phyloP scores from a whole-genome alignment of 148 eudicot species.

The Vaccinium macrocarpon region DNA sequence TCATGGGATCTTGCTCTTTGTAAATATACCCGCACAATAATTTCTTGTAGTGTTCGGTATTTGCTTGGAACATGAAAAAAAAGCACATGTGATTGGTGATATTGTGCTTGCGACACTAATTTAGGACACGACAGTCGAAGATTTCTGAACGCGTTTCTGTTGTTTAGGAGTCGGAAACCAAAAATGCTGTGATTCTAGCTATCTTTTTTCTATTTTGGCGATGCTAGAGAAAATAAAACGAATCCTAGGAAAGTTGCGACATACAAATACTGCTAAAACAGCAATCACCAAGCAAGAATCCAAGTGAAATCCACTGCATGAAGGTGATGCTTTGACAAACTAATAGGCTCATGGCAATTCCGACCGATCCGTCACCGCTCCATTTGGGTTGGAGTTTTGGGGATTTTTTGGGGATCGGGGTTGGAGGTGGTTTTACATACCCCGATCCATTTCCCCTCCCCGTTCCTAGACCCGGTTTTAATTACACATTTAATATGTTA shows the following conservation, averaged over 20 bases:
- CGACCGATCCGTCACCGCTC: too few relatives aligned
- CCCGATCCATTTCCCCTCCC: too few relatives aligned
- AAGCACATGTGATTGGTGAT: not conserved
- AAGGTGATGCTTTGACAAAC: not conserved
- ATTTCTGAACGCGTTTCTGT: not conserved
- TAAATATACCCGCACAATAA: not conserved
- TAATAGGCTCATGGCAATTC: not conserved
- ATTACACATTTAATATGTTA: too few relatives aligned
- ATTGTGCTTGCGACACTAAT: not conserved
- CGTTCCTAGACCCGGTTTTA: too few relatives aligned
- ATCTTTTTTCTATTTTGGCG: not conserved
- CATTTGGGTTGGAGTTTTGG: too few relatives aligned
- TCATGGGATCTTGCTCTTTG: not conserved
- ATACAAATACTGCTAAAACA: not conserved
- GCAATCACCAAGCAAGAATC: not conserved
- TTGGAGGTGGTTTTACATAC: too few relatives aligned
- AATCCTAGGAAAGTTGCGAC: not conserved
- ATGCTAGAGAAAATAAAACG: not conserved
- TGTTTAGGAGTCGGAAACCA: not conserved
- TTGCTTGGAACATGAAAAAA: not conserved
- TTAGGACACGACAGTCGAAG: not conserved
- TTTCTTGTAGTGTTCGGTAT: not conserved
- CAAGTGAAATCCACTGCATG: not conserved
- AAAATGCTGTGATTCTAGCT: not conserved
- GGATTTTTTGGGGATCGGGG: too few relatives aligned